Base-by-base conservation (phyloP, 1,284 basidiomycete genomes). In the Somion occarium region DNA sequence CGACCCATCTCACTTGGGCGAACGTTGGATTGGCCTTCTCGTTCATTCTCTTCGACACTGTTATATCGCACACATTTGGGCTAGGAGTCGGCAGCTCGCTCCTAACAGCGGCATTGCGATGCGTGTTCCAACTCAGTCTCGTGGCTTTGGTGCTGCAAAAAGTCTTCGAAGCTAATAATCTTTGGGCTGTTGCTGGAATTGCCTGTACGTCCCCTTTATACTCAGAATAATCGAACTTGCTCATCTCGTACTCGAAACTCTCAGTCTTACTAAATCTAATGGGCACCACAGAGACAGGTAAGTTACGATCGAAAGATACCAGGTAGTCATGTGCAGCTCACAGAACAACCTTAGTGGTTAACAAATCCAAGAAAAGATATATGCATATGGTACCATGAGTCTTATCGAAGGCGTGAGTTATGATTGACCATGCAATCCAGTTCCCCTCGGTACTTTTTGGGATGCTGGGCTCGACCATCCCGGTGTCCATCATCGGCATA, bases 281-380 rank as follows among this genome's bases (percentile, higher is more conserved):
- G 56, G 88, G 88, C 2, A 88, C 84, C 0, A 69, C 80, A 38
- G 85, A 87, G 57, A 78, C 76, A 25, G 84, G 85, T 83, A 53
- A 57, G 73, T 66, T 13, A n/a, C n/a, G 46, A 44, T 44, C 11
- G 15, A 7, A 20, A 3, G 7, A 12, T 13, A 19, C 12, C 9
- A 22, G 1, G 25, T 38, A 23, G 7, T 34, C 30, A 34, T 34
- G 30, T 9, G 45, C 11, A 11, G 9, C 18, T 42, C 39, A n/a
- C 19, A 38, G 23, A 15, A 15, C 15, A 3, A n/a, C 19, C 22
- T 53, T 60, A 68, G 79, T 79, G 3, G 74, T 84, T 46, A 90
- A 91, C 71, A 91, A 89, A 64, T 80, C 85, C 1, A 84, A 85
- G 61, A 76, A 80, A 56, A 73, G 90, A n/a, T 88, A 83, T 61